Evolutionary conservation across 805 yeast genomes (phyloP).

Genomic region (Candida insectalens): DNA sequence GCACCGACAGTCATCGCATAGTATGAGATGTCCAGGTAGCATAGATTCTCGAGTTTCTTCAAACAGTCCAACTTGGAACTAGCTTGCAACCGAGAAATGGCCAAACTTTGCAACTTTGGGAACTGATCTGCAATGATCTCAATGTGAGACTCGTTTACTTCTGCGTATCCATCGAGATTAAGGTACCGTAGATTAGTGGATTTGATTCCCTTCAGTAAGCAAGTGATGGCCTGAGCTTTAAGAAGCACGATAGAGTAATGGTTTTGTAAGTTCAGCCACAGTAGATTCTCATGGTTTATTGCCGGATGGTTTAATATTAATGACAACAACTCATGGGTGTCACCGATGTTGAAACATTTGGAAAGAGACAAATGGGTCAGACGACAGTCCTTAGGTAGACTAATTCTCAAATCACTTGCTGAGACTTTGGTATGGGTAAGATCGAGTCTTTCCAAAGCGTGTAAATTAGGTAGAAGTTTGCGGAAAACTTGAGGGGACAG

Average conservation of each 20-base stretch:
- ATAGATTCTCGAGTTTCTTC: constrained; percentile 26
- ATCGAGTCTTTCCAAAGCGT: constrained; percentile 57
- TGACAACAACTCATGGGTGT: constrained; percentile 61
- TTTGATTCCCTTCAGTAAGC: constrained; percentile 32
- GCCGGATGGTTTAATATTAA: constrained; percentile 70
- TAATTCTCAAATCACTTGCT: constrained; percentile 42
- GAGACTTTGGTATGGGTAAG: constrained; percentile 73
- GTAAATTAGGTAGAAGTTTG: constrained; percentile 46
- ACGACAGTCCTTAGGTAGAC: constrained; percentile 44
- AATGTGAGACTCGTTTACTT: constrained; percentile 31
- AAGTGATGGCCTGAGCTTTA: constrained; percentile 33
- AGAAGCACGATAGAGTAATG: constrained; percentile 46
- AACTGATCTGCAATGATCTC: constrained; percentile 30
- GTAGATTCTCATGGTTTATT: constrained; percentile 27
- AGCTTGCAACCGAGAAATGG: constrained; percentile 5
- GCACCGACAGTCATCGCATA: background rate
- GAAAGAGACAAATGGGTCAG: constrained; percentile 69
- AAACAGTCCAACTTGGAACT: constrained; percentile 3
- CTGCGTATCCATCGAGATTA: constrained; percentile 39
- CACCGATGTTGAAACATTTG: constrained; percentile 50
- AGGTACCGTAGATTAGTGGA: constrained; percentile 36
- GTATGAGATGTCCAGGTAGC: constrained; percentile 39
- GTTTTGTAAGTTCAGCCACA: constrained; percentile 45
- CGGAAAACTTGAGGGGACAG: constrained; percentile 48
- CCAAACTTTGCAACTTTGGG: constrained; percentile 30